A percentile compares a stretch with the other conserved stretches of the same genome.
These are phyloP conservation scores for Lagenidium sp. DNA, from an alignment of 352 stramenopile genomes.

Conservation along the genomic window DNA sequence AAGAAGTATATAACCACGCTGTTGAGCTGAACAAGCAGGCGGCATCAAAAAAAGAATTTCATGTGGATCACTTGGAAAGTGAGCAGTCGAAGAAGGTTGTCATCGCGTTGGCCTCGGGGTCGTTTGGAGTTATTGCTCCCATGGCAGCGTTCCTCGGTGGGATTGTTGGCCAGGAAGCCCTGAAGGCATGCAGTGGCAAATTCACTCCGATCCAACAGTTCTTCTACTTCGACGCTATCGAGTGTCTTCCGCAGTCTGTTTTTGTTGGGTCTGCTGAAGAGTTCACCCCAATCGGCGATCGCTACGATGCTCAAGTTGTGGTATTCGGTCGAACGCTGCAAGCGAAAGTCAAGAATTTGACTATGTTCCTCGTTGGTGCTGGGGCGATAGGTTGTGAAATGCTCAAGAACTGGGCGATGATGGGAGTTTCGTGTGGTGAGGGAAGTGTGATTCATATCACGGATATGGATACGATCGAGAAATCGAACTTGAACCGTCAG, in stretches of 20 bases:
- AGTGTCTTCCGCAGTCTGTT: constrained; percentile 90
- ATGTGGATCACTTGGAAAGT: constrained; percentile 48
- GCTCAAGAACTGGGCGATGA: constrained; percentile 99
- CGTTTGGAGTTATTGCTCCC: constrained; percentile 89
- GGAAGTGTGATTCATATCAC: constrained; percentile 92
- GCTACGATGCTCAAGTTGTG: constrained; percentile 92
- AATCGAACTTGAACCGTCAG: constrained; percentile 97
- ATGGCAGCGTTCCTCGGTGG: constrained; percentile 97
- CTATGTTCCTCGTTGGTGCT: constrained; percentile 97
- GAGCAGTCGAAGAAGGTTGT: constrained; percentile 73
- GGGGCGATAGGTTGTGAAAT: constrained; percentile 99
- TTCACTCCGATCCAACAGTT: constrained; percentile 99
- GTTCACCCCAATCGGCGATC: constrained; percentile 50
- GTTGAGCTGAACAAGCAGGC: constrained; percentile 68
- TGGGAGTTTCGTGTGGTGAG: constrained; percentile 91
- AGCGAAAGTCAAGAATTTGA: constrained; percentile 78
- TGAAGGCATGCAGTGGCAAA: constrained; percentile 98
- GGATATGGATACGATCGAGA: constrained; percentile 99
- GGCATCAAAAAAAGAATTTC: constrained; percentile 48
- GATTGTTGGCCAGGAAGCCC: constrained; percentile 95
- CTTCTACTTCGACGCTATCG: constrained; percentile 98
- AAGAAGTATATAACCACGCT: constrained; percentile 82
- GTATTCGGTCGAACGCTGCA: constrained; percentile 85
- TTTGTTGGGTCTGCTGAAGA: constrained; percentile 32
- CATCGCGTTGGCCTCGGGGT: constrained; percentile 72